Conservation (phyloP, 1,284 basidiomycete species). For the Irpex sp. region DNA sequence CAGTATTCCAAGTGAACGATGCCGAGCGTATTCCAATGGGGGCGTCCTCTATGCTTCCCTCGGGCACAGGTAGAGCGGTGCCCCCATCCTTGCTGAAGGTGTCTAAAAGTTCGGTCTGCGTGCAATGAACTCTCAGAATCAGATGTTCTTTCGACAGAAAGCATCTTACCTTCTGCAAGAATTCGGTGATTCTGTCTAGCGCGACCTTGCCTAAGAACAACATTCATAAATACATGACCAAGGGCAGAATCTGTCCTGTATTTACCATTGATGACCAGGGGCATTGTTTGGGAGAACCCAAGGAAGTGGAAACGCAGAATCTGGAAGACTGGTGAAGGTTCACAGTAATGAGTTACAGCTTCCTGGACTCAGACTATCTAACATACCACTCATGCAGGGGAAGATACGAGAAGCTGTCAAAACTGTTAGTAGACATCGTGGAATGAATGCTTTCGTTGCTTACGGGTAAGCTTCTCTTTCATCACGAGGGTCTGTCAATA, state of each 20-base stretch:
- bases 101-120: neutral
- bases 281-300: conserved; percentile 29
- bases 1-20: conserved; percentile 37
- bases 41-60: neutral
- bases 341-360: neutral
- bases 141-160: no score
- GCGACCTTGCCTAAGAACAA: neutral
- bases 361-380: neutral
- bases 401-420: conserved; percentile 33
- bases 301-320: neutral
- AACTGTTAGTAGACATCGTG: conserved; percentile 1
- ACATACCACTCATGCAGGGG: conserved; percentile 35
- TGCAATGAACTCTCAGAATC: no score
- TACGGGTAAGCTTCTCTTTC: conserved; percentile 27
- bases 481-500: conserved; percentile 30
- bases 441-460: conserved; percentile 17
- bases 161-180: neutral
- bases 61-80: neutral
- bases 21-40: conserved; percentile 37
- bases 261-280: conserved; percentile 47
- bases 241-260: conserved; percentile 34
- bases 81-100: neutral
- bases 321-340: neutral
- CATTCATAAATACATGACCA: conserved; percentile 17
- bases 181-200: neutral